Evolutionary conservation across 306 rosid species (phyloP).

Genomic region (Fragaria ananassa): DNA sequence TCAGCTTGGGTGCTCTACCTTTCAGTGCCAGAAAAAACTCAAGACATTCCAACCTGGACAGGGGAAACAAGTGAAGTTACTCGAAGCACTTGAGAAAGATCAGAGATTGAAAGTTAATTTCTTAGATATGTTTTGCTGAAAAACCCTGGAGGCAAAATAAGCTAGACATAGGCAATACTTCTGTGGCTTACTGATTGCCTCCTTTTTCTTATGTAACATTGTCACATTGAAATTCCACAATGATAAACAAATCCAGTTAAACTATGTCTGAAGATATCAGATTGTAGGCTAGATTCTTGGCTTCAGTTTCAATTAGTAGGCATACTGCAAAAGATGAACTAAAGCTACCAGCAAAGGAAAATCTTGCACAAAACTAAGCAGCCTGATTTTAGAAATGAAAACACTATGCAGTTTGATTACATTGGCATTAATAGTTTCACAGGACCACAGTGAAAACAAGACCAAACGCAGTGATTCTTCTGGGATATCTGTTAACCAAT

Average conservation of each 20-base stretch:
- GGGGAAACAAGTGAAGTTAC: constrained; percentile 33
- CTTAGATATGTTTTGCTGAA: constrained; percentile 14
- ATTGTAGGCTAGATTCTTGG: constrained; percentile 13
- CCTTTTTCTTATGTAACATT: constrained; percentile 17
- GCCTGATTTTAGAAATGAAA: constrained; percentile 4
- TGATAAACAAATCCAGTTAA: constrained; percentile 11
- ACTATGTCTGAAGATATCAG: constrained; percentile 16
- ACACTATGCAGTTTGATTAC: constrained; percentile 20
- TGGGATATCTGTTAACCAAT: neutral
- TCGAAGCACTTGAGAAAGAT: constrained; percentile 21
- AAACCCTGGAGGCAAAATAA: neutral
- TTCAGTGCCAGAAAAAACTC: constrained; percentile 24
- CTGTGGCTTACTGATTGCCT: constrained; percentile 10
- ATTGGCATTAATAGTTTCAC: constrained; percentile 22
- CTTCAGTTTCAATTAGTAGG: constrained; percentile 19
- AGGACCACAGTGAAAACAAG: constrained; percentile 26
- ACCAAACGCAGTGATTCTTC: constrained; percentile 16
- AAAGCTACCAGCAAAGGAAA: neutral
- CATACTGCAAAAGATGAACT: constrained; percentile 9
- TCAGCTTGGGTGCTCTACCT: constrained; percentile 29
- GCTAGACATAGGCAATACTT: constrained; percentile 10
- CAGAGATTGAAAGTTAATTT: neutral
- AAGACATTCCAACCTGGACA: constrained; percentile 48
- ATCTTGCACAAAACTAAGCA: neutral
- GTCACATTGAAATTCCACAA: neutral